Conservation (phyloP, 1,139 yeast genomes). For the Geotrichum australiense region DNA sequence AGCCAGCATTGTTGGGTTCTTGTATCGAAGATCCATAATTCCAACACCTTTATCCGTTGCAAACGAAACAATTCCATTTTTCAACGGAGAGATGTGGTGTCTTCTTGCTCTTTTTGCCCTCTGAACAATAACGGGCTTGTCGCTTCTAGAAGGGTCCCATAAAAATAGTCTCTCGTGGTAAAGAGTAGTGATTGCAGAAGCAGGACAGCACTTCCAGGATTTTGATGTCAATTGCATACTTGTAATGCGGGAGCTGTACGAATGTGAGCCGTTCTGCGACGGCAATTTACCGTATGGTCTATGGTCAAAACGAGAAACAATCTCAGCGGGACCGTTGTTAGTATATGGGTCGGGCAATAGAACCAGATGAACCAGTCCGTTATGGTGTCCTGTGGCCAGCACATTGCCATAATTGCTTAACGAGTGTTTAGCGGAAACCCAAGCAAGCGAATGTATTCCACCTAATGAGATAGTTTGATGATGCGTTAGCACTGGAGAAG, state of each 20-base stretch:
- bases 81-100: constrained; percentile 45
- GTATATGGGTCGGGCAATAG: constrained; percentile 52
- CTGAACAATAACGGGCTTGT: constrained; percentile 48
- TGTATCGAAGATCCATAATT: constrained; percentile 54
- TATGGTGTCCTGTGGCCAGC: constrained; percentile 61
- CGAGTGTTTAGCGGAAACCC: constrained; percentile 44
- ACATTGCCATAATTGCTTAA: constrained; percentile 36
- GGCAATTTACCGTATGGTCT: constrained; percentile 44
- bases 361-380: constrained; percentile 63
- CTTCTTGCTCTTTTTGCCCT: constrained; percentile 46
- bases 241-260: constrained; percentile 33
- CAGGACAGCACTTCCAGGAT: constrained; percentile 39
- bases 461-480: constrained; percentile 70
- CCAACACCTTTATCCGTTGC: constrained; percentile 69
- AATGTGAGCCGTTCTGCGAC: constrained; percentile 11
- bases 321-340: constrained; percentile 54
- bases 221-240: constrained; percentile 36
- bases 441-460: constrained; percentile 54
- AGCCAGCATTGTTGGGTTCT: constrained; percentile 36
- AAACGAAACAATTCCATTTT: constrained; percentile 51
- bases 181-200: constrained; percentile 46
- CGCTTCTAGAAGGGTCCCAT: constrained; percentile 62
- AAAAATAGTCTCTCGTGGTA: constrained; percentile 59
- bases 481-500: constrained; percentile 47
- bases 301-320: constrained; percentile 69